Evolutionary conservation across 192 early-diverging fungal species (phyloP).

Genomic region (Coemansia sp.): DNA sequence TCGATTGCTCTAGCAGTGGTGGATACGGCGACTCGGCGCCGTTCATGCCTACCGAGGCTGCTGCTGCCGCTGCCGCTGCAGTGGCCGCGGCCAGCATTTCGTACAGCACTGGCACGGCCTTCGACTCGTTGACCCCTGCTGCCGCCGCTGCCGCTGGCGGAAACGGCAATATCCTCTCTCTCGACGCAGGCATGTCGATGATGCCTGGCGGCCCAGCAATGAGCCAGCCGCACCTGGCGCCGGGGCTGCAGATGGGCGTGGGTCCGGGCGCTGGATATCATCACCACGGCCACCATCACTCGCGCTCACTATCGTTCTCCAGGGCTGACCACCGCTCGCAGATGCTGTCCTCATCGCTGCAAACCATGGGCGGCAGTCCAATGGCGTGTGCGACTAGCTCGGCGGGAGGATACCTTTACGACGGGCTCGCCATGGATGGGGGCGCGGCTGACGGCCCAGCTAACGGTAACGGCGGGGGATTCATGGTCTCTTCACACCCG

Average conservation of each 20-base stretch:
- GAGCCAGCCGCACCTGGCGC: conserved; percentile 13
- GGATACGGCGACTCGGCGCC: neutral
- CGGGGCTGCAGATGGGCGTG: conserved; percentile 12
- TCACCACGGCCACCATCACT: conserved; percentile 8
- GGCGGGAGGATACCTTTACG: conserved; percentile 37
- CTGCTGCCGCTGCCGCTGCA: conserved; percentile 26
- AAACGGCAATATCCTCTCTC: neutral
- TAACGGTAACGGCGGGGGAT: neutral
- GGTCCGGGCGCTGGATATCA: conserved; percentile 7
- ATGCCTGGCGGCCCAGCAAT: conserved; percentile 15
- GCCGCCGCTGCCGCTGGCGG: conserved; percentile 7
- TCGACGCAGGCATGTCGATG: conserved; percentile 22
- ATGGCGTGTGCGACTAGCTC: conserved; percentile 12
- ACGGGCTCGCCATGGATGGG: conserved; percentile 8
- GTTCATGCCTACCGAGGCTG: conserved; percentile 9
- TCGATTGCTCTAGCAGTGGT: neutral
- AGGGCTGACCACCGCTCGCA: conserved; percentile 15
- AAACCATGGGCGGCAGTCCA: conserved; percentile 17
- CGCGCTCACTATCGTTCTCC: conserved; percentile 31
- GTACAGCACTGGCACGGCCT: conserved; percentile 21
- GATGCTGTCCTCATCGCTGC: conserved; percentile 13
- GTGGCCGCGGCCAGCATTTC: conserved; percentile 29
- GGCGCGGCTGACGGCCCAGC: neutral
- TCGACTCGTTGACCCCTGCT: conserved; percentile 25
- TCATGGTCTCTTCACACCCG: conserved; percentile 22